Base-by-base conservation (phyloP, 78 protist genomes). In the Protostelium mycophagum region DNA sequence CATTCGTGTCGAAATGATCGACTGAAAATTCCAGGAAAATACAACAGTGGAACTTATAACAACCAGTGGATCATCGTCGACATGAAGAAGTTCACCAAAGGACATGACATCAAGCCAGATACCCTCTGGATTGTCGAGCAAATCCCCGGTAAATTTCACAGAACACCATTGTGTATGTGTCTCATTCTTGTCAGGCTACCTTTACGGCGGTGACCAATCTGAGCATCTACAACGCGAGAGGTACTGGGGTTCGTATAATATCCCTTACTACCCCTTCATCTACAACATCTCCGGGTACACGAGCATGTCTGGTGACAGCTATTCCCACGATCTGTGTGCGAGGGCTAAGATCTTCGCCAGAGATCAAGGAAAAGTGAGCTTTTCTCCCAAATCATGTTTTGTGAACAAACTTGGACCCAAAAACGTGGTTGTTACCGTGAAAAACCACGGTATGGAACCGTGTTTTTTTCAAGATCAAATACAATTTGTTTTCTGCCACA, bases 241-340 rank as follows among this genome's bases (percentile, higher is more conserved):
- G 16, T 96, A 95, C 92, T 96, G 91, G 93, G 95, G 96, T 28
- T 83, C 91, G 28, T 97, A 92, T 94, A 97, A 97, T 91, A 93
- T 96, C 10, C 99, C 98, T 36, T 95, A 38, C 86, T 94, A 86
- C 93, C 88, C 90, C 28, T 28, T 91, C 84, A 35, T 97, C 90
- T 96, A 83, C 87, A 89, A 92, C 63, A 5, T 85, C 31, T 87
- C 96, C 16, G 98, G 98, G 35, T 95, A 93, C 87, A 84, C 86
- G 5, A 38, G 35, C 28, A 37, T 83, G 31, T 37, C 85, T 16
- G 83, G 89, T 51, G 85, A 38, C 35, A 38, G 83, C 34, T 89
- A 87, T n/a, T 39, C 95, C 0, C 94, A 92, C 83, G 91, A 94
- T 38, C 63, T 34, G 1, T 88, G 91, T 83, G 85, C 96, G 36